Percentiles rank a stretch among this genome's conserved stretches.
These are phyloP conservation scores for Colletotrichum sp. DNA, from an alignment of 2,329 filamentous ascomycete genomes.

Conservation along the genomic window DNA sequence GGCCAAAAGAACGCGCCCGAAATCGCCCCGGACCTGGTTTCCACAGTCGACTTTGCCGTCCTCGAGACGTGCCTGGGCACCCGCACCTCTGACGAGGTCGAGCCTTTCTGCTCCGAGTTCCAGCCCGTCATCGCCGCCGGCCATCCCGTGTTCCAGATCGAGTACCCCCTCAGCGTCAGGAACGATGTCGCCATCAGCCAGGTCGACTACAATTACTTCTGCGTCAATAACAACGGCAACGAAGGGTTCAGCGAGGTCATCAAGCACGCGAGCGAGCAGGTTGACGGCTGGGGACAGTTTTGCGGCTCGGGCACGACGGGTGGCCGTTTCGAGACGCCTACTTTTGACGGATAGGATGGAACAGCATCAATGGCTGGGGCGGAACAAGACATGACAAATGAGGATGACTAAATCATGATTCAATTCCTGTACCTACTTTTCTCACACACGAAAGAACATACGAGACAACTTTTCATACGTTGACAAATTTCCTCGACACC, in stretches of 20 bases:
- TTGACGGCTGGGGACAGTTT: conserved; percentile 37
- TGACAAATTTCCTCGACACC: background rate
- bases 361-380: background rate
- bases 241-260: conserved; percentile 35
- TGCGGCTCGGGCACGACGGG: conserved; percentile 23
- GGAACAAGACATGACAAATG: background rate
- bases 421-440: background rate
- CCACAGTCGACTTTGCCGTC: conserved; percentile 36
- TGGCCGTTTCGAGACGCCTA: conserved; percentile 27
- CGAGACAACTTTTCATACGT: background rate
- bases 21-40: conserved; percentile 28
- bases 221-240: conserved; percentile 27
- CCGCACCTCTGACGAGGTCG: conserved; percentile 24
- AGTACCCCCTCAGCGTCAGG: conserved; percentile 33
- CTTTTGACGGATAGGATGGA: conserved; percentile 15
- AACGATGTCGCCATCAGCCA: conserved; percentile 26
- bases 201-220: conserved; percentile 30
- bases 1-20: conserved; percentile 38
- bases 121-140: conserved; percentile 30
- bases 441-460: background rate
- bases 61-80: conserved; percentile 36
- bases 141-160: conserved; percentile 38
- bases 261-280: conserved; percentile 34
- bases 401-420: background rate
- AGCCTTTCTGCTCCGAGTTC: conserved; percentile 33